Evolutionary conservation across 169 alveolate species (phyloP), one percentile per base, ranked within the genome.

Genomic region (Plasmodium fragile): DNA sequence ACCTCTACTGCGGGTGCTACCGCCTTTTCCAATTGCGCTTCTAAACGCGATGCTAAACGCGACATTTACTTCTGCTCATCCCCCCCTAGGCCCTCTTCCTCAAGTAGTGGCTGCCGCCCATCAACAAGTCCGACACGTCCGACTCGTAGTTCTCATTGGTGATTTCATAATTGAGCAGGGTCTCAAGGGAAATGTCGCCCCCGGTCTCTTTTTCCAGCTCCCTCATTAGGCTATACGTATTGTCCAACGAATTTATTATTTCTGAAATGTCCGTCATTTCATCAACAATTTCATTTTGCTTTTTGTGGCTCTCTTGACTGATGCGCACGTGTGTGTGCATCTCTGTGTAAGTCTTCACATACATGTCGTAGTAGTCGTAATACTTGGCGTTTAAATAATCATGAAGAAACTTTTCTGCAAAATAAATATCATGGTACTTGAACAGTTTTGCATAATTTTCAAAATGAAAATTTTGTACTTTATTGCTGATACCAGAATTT

Each of bases 291-390:
- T 83, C 92, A n/a, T 41, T 83, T 43, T 83, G 92, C 6, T 39
- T 72, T 16, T 25, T 72, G 28, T 71, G 43, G 55, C 25, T 52
- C 22, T 52, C 84, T 83, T 30, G 49, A 45, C 78, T 82, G 10
- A 83, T 39, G 22, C 49, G 59, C 10, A 83, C 34, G 65, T 83
- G 92, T n/a, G 52, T 83, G 55, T 41, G 52, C 92, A 83, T 83
- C 55, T 83, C 92, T 30, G 77, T 59, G 39, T 43, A 72, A 36
- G 92, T 83, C 77, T 83, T 83, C 13, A 83, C 92, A 83, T 83
- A 72, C 59, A 83, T 28, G 77, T 83, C 92, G 59, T 72, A 83
- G 78, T 83, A 83, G 39, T 83, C 92, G 36, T 83, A 83, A 83
- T 22, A 83, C 22, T 71, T 49, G 5, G 92, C 45, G 28, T 83